These are phyloP conservation scores for Solioccasus polychromus DNA, from an alignment of 768 basidiomycete genomes.

Conservation along the genomic window DNA sequence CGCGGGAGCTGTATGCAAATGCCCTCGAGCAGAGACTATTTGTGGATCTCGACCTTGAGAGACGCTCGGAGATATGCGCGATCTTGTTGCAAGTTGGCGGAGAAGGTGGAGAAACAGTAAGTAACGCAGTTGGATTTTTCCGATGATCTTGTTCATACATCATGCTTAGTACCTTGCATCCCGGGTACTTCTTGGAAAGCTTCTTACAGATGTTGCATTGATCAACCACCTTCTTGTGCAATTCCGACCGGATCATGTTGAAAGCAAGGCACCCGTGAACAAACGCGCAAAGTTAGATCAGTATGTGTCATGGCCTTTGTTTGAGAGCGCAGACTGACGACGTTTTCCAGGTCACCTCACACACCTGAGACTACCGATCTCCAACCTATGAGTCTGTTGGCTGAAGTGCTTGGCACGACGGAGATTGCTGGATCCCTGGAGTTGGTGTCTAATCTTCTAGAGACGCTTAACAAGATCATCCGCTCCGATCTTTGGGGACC, in stretches of 20 bases:
- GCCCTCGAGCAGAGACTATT: conserved; percentile 59
- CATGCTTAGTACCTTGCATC: conserved; percentile 40
- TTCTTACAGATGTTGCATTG: conserved; percentile 50
- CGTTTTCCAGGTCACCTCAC: conserved; percentile 5
- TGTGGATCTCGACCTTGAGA: conserved; percentile 45
- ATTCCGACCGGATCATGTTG: conserved; percentile 45
- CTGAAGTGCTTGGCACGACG: conserved; percentile 68
- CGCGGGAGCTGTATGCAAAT: conserved; percentile 41
- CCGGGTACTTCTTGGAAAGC: conserved; percentile 46
- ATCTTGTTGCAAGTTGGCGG: conserved; percentile 53
- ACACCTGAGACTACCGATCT: conserved; percentile 40
- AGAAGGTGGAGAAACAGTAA: conserved; percentile 48
- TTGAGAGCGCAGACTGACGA: background rate
- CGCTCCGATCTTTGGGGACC: conserved; percentile 51
- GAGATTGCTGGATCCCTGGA: conserved; percentile 67
- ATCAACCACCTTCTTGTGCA: conserved; percentile 50
- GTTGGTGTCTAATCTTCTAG: conserved; percentile 68
- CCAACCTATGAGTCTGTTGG: conserved; percentile 52
- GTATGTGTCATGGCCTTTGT: conserved; percentile 43
- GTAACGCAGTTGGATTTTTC: conserved; percentile 9
- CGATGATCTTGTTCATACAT: conserved; percentile 1
- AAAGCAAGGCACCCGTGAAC: conserved; percentile 44
- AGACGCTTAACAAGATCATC: conserved; percentile 64
- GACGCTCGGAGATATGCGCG: conserved; percentile 53
- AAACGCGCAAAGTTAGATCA: conserved; percentile 64